Percentiles rank a stretch among this genome's conserved stretches.
These are phyloP conservation scores for Avena atlantica DNA, from an alignment of 176 grass and related monocot species.

Conservation along the genomic window DNA sequence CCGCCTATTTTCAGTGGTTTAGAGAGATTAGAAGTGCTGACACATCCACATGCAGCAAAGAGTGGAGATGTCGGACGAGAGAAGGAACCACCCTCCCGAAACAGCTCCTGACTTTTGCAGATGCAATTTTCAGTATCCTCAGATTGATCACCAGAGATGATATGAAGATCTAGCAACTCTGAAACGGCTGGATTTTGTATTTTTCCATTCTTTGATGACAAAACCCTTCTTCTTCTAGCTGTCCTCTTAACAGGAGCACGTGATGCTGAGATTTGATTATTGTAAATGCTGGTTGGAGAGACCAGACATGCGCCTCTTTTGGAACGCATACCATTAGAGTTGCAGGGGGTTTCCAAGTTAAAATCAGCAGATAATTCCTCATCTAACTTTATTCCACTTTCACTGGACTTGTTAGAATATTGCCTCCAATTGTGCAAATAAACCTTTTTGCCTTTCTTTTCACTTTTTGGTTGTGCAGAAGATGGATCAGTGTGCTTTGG, in stretches of 20 bases:
- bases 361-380: constrained; percentile 52
- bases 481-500: constrained; percentile 41
- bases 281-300: constrained; percentile 50
- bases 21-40: constrained; percentile 71
- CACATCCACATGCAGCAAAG: constrained; percentile 73
- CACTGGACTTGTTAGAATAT: constrained; percentile 66
- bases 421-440: constrained; percentile 92
- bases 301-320: constrained; percentile 34
- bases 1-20: constrained; percentile 63
- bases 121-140: constrained; percentile 69
- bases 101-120: constrained; percentile 48
- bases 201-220: constrained; percentile 46
- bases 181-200: constrained; percentile 38
- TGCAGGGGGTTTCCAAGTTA: constrained; percentile 51
- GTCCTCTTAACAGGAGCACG: constrained; percentile 57
- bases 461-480: constrained; percentile 42
- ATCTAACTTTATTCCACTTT: constrained; percentile 53
- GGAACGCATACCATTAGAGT: constrained; percentile 51
- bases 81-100: constrained; percentile 39
- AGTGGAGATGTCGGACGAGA: constrained; percentile 62
- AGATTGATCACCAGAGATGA: constrained; percentile 65
- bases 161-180: constrained; percentile 46
- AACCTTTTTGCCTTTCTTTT: constrained; percentile 67
- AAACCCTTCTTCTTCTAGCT: constrained; percentile 60
- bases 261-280: constrained; percentile 51